A percentile compares a stretch with the other conserved stretches of the same genome.
Conservation (phyloP, 352 stramenopile genomes). For the Globisporangium canariense region DNA sequence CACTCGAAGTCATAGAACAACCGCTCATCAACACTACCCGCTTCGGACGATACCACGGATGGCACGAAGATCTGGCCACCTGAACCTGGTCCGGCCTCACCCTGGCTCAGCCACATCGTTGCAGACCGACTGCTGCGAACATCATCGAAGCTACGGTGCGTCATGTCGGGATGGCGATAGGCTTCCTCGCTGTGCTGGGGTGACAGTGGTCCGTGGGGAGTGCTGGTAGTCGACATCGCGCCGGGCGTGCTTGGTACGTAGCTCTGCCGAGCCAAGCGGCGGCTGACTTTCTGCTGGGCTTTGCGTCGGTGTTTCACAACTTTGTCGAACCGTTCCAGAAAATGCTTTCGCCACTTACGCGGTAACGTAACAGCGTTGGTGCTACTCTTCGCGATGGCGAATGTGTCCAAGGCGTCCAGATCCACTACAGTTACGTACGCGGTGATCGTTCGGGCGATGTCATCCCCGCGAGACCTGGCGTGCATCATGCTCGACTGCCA, state of each 20-base stretch:
- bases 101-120: conserved; percentile 12
- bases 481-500: conserved; percentile 63
- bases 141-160: conserved; percentile 42
- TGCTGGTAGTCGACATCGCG: conserved; percentile 24
- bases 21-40: conserved; percentile 40
- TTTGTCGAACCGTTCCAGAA: conserved; percentile 73
- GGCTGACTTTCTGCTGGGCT: conserved; percentile 45
- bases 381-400: conserved; percentile 53
- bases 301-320: conserved; percentile 60
- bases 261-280: conserved; percentile 21
- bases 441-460: conserved; percentile 44
- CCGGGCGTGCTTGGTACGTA: conserved; percentile 33
- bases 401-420: conserved; percentile 50
- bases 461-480: conserved; percentile 40
- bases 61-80: conserved; percentile 30
- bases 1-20: conserved; percentile 62
- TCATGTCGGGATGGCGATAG: conserved; percentile 27
- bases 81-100: conserved; percentile 16
- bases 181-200: conserved; percentile 18
- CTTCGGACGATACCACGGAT: conserved; percentile 11
- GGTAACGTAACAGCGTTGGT: conserved; percentile 55
- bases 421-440: conserved; percentile 69
- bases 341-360: conserved; percentile 74
- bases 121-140: conserved; percentile 33
- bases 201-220: conserved; percentile 23